Evolutionary conservation across 2,329 filamentous ascomycete species (phyloP), one percentile per base, ranked within the genome.

Genomic region (Talaromyces sp.): DNA sequence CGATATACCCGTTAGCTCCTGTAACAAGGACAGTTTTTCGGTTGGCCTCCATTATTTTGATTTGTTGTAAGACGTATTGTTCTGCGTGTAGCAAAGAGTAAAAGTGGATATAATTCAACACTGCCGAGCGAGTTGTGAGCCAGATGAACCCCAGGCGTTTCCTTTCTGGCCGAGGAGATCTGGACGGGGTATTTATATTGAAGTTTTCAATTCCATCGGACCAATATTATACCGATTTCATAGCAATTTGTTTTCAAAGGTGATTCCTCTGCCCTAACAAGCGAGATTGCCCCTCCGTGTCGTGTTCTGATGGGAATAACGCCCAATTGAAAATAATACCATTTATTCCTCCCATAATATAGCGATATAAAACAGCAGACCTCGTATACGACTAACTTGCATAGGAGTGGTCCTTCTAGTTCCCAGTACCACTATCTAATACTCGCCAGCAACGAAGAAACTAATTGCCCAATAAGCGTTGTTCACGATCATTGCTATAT

Each of bases 1-100:
- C 58, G 26, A 60, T 60, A 55, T 60, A 60, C 24, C 58, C 58
- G 17, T 60, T 60, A 43, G 58, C 58, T 4, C 58, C 58, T 27
- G 58, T 60, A 32, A 60, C 54, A 26, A 60, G 58, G 13, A 57
- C 58, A 56, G 41, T 53, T 17, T 21, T 21, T 4, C 26, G 26
- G 14, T 29, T 17, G 1, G 27, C 2, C 4, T 29, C 43, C 43
- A 46, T 52, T 29, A n/a, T 29, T n/a, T 19, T 14, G 8, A 52
- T 52, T n/a, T 29, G 7, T 52, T n/a, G 13, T 29, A 29, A 29
- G 10, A 52, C 1, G 11, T 52, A 19, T n/a, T 10, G 49, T 1
- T n/a, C 17, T 52, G 14, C 6, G 17, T 52, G 6, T n/a, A 26
- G 53, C 7, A 41, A 29, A 24, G 35, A 41, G 19, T 21, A 31